A percentile compares a stretch with the other conserved stretches of the same genome.
phyloP scores from a whole-genome alignment of 768 basidiomycete genomes.

The Lactifluus subvellereus region DNA sequence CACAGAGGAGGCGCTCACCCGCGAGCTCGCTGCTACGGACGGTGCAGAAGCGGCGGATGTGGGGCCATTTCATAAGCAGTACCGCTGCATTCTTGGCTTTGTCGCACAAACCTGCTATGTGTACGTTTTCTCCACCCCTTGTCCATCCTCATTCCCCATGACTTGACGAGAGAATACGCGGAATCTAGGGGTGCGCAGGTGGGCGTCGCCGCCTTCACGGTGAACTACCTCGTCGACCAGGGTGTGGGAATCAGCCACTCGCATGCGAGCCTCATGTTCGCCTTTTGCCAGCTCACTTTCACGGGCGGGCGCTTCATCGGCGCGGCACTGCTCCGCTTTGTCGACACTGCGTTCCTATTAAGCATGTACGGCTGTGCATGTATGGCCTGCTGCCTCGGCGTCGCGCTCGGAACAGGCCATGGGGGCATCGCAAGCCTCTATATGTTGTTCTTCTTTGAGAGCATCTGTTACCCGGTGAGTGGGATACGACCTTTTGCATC shows the following conservation, averaged over 20 bases:
- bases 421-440: slow-evolving; percentile 58
- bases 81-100: slow-evolving; percentile 64
- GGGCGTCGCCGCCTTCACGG: slow-evolving; percentile 58
- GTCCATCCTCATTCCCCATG: neutral
- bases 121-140: slow-evolving; percentile 33
- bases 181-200: slow-evolving; percentile 54
- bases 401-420: slow-evolving; percentile 46
- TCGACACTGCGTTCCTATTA: slow-evolving; percentile 62
- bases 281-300: slow-evolving; percentile 67
- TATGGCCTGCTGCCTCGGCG: slow-evolving; percentile 45
- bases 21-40: slow-evolving; percentile 42
- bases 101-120: slow-evolving; percentile 66
- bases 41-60: slow-evolving; percentile 33
- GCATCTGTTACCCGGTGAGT: slow-evolving; percentile 62
- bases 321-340: slow-evolving; percentile 51
- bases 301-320: slow-evolving; percentile 59
- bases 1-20: slow-evolving; percentile 55
- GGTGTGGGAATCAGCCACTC: slow-evolving; percentile 47
- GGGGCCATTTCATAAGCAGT: slow-evolving; percentile 64
- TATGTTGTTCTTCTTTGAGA: slow-evolving; percentile 67
- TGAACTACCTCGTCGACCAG: slow-evolving; percentile 66
- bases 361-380: slow-evolving; percentile 48
- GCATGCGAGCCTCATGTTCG: slow-evolving; percentile 58
- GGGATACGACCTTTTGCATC: too few relatives aligned
- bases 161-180: neutral